Percentiles rank a stretch among this genome's conserved stretches.
These are phyloP conservation scores for Amylostereum areolatum DNA, from an alignment of 1,284 basidiomycete genomes.

Conservation along the genomic window DNA sequence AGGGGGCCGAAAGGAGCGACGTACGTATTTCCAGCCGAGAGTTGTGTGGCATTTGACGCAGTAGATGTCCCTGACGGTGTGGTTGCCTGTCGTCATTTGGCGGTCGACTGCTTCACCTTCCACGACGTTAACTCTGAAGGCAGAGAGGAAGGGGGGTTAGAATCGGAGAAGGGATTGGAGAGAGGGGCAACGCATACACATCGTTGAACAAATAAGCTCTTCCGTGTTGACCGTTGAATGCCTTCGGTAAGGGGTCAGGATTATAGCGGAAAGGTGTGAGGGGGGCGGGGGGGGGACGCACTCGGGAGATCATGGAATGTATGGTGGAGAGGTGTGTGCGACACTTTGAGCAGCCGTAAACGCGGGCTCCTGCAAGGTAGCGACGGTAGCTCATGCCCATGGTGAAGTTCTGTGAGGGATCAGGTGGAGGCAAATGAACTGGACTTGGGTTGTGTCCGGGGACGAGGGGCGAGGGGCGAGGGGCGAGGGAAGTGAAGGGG, in stretches of 20 bases:
- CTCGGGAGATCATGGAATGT: slow-evolving; percentile 88
- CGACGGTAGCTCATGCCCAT: slow-evolving; percentile 90
- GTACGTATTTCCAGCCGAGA: slow-evolving; percentile 97
- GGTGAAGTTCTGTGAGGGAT: slow-evolving; percentile 9
- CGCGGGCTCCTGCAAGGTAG: slow-evolving; percentile 82
- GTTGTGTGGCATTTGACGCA: slow-evolving; percentile 84
- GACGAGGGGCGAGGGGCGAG: slow-evolving; percentile 1
- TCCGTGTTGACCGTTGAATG: slow-evolving; percentile 93
- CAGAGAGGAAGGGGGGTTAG: too few relatives aligned
- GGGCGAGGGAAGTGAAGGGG: not conserved
- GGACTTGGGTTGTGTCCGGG: not conserved
- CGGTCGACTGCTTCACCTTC: slow-evolving; percentile 87
- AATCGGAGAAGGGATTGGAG: too few relatives aligned
- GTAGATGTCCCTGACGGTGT: slow-evolving; percentile 92
- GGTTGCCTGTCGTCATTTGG: slow-evolving; percentile 94
- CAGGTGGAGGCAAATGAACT: not conserved
- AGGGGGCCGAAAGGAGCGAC: slow-evolving; percentile 27
- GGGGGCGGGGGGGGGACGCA: slow-evolving; percentile 32
- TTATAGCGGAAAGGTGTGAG: slow-evolving; percentile 1
- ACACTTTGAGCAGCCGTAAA: slow-evolving; percentile 90
- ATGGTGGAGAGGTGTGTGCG: slow-evolving; percentile 91
- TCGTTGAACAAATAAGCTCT: slow-evolving; percentile 89
- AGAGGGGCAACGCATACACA: slow-evolving; percentile 71
- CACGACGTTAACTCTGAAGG: slow-evolving; percentile 79
- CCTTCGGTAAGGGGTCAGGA: slow-evolving; percentile 37